Evolutionary conservation across 257 asterid species (phyloP), one percentile per base, ranked within the genome.

Genomic region (Nicotiana paniculata): DNA sequence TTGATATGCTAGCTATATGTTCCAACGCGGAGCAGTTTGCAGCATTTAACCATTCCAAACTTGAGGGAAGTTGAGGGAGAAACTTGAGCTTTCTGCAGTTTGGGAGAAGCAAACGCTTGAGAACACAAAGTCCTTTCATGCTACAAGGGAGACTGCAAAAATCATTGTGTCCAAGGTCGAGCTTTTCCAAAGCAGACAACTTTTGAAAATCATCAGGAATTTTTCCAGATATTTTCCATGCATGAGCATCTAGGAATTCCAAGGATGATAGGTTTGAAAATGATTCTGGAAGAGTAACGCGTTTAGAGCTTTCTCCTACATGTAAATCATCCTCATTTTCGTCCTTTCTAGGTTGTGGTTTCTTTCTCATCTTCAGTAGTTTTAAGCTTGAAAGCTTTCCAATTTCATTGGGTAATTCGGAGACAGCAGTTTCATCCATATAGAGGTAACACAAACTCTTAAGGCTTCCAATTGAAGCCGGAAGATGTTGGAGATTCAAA

Each of bases 401-500:
- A 86, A 86, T 75, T 81, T 82, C 75, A 75, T 86, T 51, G n/a
- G 86, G 89, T 54, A 86, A 81, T 61, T 81, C 89, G 2, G 86
- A 81, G 43, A 86, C 75, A 65, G 83, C 83, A 67, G 83, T 83
- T 28, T 62, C 72, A 26, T 0, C 81, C 86, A 86, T 86, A 68
- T 12, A 32, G n/a, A 86, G 86, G 58, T 81, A 84, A 13, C 83
- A 57, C 79, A 86, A 86, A 54, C 65, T 86, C 70, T 62, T 81
- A 72, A 86, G 79, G 11, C 64, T 53, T 68, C 86, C 86, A 82
- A 86, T 75, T 24, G 86, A 76, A 43, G 51, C 62, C 4, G 86
- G 86, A 43, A 86, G 78, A 48, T 26, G 74, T 46, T 75, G 58
- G 16, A 86, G 83, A 9, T 83, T 81, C 76, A 30, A 17, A 69